phyloP scores from a whole-genome alignment of 148 eudicot species.

The Nyssa sinensis region DNA sequence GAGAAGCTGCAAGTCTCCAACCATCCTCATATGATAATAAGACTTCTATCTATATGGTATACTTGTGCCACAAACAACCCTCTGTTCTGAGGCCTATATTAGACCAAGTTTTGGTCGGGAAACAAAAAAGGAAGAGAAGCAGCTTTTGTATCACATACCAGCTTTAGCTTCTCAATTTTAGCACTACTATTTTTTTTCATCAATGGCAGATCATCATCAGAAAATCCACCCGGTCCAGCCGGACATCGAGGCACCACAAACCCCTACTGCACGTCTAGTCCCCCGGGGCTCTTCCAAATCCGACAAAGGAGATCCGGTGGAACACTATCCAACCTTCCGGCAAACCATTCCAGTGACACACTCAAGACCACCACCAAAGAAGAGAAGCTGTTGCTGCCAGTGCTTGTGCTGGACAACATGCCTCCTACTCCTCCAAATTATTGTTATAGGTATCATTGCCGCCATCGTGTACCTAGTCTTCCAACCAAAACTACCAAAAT shows the following conservation, averaged over 20 bases:
- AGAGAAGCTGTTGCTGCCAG: slow-evolving; percentile 26
- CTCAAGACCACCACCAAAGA: slow-evolving; percentile 39
- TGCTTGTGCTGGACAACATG: slow-evolving; percentile 42
- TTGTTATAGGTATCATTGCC: slow-evolving; percentile 41
- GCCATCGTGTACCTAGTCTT: slow-evolving; percentile 57
- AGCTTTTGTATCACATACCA: background rate
- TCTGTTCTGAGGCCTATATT: slow-evolving; percentile 8
- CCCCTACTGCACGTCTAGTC: slow-evolving; percentile 38
- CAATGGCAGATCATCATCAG: slow-evolving; percentile 43
- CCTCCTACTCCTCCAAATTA: slow-evolving; percentile 34
- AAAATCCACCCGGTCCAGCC: no score
- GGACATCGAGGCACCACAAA: slow-evolving; percentile 30
- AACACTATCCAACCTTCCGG: slow-evolving; percentile 12
- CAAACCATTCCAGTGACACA: slow-evolving; percentile 23
- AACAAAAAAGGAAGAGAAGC: background rate
- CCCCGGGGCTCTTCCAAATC: slow-evolving; percentile 31
- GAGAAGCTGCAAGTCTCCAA: slow-evolving; percentile 3
- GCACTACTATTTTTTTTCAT: background rate
- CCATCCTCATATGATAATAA: background rate
- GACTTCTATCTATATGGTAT: no score
- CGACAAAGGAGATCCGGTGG: slow-evolving; percentile 26
- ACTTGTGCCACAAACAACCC: background rate
- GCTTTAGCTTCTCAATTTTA: background rate
- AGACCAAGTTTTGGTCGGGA: background rate
- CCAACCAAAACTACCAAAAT: slow-evolving; percentile 64